A percentile compares a stretch with the other conserved stretches of the same genome.
Conservation (phyloP, 106 monocot genomes). For the Allium cepa region DNA sequence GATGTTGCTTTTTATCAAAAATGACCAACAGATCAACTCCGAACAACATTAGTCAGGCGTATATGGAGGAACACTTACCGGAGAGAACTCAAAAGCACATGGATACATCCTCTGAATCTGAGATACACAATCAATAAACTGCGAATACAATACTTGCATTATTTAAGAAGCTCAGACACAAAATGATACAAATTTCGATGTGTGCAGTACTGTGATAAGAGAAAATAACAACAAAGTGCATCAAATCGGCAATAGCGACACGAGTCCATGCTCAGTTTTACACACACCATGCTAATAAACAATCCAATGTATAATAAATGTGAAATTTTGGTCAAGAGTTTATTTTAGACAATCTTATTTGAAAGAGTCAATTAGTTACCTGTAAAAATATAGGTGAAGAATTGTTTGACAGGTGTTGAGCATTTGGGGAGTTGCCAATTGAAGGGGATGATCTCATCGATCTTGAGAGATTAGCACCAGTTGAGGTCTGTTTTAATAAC, state of each 20-base stretch:
- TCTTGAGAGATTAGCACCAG: conserved; percentile 26
- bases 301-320: too few species aligned
- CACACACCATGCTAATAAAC: too few species aligned
- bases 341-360: too few species aligned
- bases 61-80: conserved; percentile 31
- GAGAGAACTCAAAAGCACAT: conserved; percentile 93
- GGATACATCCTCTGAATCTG: conserved; percentile 90
- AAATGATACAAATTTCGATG: neutral
- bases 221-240: neutral
- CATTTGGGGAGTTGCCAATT: conserved; percentile 41
- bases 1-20: neutral
- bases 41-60: too few species aligned
- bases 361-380: conserved; percentile 25
- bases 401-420: conserved; percentile 57
- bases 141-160: conserved; percentile 15
- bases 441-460: conserved; percentile 45
- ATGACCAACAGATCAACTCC: neutral
- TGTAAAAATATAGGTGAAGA: conserved; percentile 93
- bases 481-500: conserved; percentile 67
- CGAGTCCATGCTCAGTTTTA: too few species aligned
- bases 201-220: neutral
- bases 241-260: too few species aligned
- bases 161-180: neutral
- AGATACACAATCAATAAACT: conserved; percentile 98
- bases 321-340: too few species aligned